Evolutionary conservation across 1,284 basidiomycete genomes (phyloP).

Genomic region (Lentinula novae-zelandiae): DNA sequence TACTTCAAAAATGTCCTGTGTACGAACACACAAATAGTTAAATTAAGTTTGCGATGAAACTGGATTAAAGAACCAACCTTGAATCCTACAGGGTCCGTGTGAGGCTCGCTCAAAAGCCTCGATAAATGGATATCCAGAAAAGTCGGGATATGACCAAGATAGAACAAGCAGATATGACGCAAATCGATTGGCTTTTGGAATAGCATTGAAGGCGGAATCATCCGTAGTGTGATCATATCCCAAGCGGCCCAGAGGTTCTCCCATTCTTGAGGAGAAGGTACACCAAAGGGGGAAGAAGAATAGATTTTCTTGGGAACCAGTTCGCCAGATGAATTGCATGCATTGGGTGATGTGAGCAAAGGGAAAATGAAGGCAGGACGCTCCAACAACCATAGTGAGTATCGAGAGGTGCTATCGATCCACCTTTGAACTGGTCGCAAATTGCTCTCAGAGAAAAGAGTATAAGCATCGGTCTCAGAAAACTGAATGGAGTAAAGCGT

Average conservation of each 20-base stretch:
- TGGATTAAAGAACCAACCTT: constrained; percentile 44
- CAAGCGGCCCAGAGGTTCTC: constrained; percentile 82
- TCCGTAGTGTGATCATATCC: constrained; percentile 84
- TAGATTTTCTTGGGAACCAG: constrained; percentile 21
- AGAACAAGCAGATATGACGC: constrained; percentile 87
- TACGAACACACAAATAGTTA: background rate
- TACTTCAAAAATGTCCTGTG: constrained; percentile 78
- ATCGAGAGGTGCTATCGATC: constrained; percentile 72
- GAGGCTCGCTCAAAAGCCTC: constrained; percentile 67
- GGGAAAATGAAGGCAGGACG: constrained; percentile 80
- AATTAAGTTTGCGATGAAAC: no score
- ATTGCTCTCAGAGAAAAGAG: constrained; percentile 74
- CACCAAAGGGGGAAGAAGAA: constrained; percentile 48
- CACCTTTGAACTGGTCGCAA: constrained; percentile 87
- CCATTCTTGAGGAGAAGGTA: constrained; percentile 83
- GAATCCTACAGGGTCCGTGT: constrained; percentile 81
- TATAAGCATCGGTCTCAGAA: constrained; percentile 70
- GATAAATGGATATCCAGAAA: constrained; percentile 93
- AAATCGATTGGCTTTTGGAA: constrained; percentile 93
- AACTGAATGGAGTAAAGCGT: constrained; percentile 48
- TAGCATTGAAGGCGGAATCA: constrained; percentile 88
- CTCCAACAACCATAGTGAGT: constrained; percentile 91
- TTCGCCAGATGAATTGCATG: constrained; percentile 23
- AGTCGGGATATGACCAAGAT: constrained; percentile 87
- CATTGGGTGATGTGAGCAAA: constrained; percentile 36